These are phyloP conservation scores for Nigrospora osmanthi DNA, from an alignment of 2,329 filamentous ascomycete genomes.

Conservation along the genomic window DNA sequence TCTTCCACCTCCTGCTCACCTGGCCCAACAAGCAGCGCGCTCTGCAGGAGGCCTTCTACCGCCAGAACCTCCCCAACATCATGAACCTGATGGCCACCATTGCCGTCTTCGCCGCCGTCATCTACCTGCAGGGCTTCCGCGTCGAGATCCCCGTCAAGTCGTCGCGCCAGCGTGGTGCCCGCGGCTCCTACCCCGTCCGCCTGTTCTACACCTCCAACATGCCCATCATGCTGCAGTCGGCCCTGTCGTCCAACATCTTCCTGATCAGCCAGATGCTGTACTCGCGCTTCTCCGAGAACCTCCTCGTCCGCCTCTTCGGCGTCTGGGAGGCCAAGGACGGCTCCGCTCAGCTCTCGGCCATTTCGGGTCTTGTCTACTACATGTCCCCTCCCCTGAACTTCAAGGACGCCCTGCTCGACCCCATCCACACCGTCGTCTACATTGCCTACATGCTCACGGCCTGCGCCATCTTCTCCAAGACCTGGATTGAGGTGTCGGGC, in stretches of 20 bases:
- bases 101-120: constrained; percentile 90
- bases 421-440: constrained; percentile 93
- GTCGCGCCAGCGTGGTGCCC: constrained; percentile 95
- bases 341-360: constrained; percentile 88
- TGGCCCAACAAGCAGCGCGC: constrained; percentile 99
- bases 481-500: constrained; percentile 98
- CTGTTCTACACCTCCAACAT: constrained; percentile 99
- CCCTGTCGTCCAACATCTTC: constrained; percentile 98
- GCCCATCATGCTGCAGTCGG: constrained; percentile 99
- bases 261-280: constrained; percentile 99
- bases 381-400: constrained; percentile 98
- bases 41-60: constrained; percentile 97
- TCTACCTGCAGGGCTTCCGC: constrained; percentile 98
- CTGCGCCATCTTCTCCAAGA: constrained; percentile 98
- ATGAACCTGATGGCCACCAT: constrained; percentile 97
- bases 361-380: constrained; percentile 95
- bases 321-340: constrained; percentile 98
- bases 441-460: constrained; percentile 97
- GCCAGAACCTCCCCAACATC: constrained; percentile 98
- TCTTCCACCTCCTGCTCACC: constrained; percentile 96
- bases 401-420: constrained; percentile 92
- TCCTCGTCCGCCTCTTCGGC: constrained; percentile 93
- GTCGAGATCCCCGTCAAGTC: constrained; percentile 99
- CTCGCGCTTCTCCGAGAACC: constrained; percentile 97
- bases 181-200: constrained; percentile 94